Evolutionary conservation across 495 filamentous ascomycete genomes (phyloP), one percentile per base, ranked within the genome.

Genomic region (Xylaria flabelliformis): DNA sequence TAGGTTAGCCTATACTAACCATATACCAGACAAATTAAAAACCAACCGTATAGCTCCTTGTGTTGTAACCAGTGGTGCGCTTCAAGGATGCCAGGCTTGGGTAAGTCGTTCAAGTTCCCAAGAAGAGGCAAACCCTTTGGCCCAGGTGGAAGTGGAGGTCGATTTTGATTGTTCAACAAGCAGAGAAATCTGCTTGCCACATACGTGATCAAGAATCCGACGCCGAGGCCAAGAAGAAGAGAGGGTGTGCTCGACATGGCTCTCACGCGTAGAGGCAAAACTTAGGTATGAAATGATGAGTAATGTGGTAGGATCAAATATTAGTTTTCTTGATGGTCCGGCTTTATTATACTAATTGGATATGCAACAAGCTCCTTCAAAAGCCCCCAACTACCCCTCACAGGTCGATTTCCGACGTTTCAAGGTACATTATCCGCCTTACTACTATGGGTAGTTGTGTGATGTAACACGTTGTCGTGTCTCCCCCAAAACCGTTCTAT

Each of bases 21-120:
- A 71, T 21, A 36, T 39, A 65, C 32, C 36, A 15, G n/a, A 17
- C 10, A 41, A 58, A 1, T 13, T 29, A 9, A 44, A 39, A 61
- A 63, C 74, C 2, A 55, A 77, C 76, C 85, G 70, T 88, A 88
- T 13, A 80, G 64, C 42, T 86, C 82, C 64, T 87, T 88, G 71
- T 87, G 85, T 66, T 84, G 80, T 1, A 85, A 65, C 86, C 86
- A 88, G 71, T 88, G 85, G 26, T 80, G 67, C 68, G 78, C 82
- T 71, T 88, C 85, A 7, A 77, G 77, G n/a, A 73, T 73, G 0
- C 79, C 83, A 5, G 75, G 69, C 6, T 72, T 69, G 3, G 86
- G 85, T 3, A 87, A 73, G 64, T 88, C 84, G 4, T 69, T 70
- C 13, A 88, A 32, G 71, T 88, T 88, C 3, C 87, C 85, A 39